phyloP scores from a whole-genome alignment of 805 yeast genomes.

The Torulaspora maleeae region DNA sequence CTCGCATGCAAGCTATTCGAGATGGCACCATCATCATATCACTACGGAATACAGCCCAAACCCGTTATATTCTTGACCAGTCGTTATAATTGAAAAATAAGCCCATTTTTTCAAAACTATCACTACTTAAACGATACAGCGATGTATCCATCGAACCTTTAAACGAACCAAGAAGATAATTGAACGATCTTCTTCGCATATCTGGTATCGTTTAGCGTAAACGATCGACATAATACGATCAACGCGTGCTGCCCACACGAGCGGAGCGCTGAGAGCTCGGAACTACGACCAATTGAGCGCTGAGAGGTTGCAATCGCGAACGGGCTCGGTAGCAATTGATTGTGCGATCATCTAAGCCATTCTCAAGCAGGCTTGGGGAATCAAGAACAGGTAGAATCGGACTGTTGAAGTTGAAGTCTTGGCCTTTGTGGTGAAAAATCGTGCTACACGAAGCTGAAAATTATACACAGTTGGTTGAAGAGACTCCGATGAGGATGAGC shows the following conservation, averaged over 20 bases:
- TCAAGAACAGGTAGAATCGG: too few species aligned
- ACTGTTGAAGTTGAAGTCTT: not conserved
- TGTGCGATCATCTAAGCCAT: too few species aligned
- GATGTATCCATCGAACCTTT: constrained; percentile 2
- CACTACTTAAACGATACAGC: constrained; percentile 3
- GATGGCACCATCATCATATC: not conserved
- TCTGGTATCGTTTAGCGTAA: not conserved
- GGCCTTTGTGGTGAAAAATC: not conserved
- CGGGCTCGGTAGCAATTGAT: too few species aligned
- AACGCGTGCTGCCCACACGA: too few species aligned
- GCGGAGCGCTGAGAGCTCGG: too few species aligned
- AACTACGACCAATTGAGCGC: too few species aligned
- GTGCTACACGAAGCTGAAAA: not conserved
- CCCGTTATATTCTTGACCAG: not conserved
- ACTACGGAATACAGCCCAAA: not conserved
- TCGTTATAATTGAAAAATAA: constrained; percentile 2
- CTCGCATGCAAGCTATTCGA: not conserved
- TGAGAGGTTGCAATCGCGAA: too few species aligned
- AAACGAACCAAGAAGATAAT: not conserved
- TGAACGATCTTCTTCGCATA: not conserved
- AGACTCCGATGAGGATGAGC: not conserved
- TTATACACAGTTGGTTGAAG: not conserved
- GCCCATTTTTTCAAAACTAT: constrained; percentile 2
- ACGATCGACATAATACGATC: not conserved
- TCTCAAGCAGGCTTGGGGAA: too few species aligned